phyloP scores from a whole-genome alignment of 1,284 basidiomycete species.

The Tilletia indica region DNA sequence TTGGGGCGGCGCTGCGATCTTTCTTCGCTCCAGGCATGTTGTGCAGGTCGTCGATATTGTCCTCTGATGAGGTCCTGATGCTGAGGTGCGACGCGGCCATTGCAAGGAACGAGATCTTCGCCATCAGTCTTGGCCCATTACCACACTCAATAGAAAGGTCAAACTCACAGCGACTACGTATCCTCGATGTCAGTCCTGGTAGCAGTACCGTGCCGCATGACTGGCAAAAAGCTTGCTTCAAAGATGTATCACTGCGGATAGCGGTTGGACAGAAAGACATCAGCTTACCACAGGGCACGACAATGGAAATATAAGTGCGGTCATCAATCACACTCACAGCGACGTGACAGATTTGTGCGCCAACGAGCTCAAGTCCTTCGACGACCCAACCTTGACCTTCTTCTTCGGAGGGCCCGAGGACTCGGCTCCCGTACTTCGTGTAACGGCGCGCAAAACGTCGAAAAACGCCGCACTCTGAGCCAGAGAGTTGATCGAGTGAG shows the following conservation, averaged over 20 bases:
- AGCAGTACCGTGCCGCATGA: neutral
- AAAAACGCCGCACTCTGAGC: constrained; percentile 4
- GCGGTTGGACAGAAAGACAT: too few species aligned
- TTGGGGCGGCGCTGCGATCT: neutral
- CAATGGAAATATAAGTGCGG: neutral
- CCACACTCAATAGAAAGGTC: neutral
- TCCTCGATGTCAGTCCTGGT: constrained; percentile 5
- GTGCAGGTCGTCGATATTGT: neutral
- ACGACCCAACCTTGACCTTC: neutral
- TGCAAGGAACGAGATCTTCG: too few species aligned
- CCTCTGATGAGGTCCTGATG: neutral
- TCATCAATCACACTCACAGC: neutral
- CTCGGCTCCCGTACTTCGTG: neutral
- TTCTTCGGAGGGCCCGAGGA: neutral
- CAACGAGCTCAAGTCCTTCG: neutral
- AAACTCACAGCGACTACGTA: neutral
- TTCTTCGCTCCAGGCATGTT: neutral
- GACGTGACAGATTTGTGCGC: constrained; percentile 11
- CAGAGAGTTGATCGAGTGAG: neutral
- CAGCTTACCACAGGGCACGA: too few species aligned
- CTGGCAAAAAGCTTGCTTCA: constrained; percentile 1
- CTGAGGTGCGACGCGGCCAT: neutral
- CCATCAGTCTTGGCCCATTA: too few species aligned
- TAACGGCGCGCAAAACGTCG: neutral
- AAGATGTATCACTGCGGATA: neutral